Base-by-base conservation (phyloP, 2,329 filamentous ascomycete genomes). In the Beauveria varroae region DNA sequence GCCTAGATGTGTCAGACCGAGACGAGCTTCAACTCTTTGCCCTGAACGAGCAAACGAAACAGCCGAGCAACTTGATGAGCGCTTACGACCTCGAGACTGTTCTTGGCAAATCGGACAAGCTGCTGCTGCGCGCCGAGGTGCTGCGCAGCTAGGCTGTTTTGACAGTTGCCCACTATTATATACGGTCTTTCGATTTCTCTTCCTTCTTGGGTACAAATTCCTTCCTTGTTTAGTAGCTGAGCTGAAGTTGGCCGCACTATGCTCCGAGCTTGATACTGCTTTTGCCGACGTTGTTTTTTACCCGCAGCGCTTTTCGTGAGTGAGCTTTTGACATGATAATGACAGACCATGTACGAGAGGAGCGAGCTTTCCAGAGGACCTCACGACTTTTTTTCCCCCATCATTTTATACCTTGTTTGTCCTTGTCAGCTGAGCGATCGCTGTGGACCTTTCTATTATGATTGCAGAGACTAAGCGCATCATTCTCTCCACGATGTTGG, bases 31-130 rank as follows among this genome's bases (percentile, higher is more conserved):
- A 89, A 64, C 82, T 97, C 26, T 90, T 87, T 67, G 97, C 96
- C 78, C 88, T 90, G 72, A 93, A 97, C 66, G 93, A 97, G 72
- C 79, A 83, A 37, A 89, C 87, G 5, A 88, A 88, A 28, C 85
- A 89, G 65, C 90, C 88, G 73, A 86, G 88, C 47, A 86, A 85
- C 43, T 79, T 98, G 65, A 79, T 90, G 70, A 92, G 85, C 73
- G 87, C 97, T 71, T 83, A 88, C 64, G 92, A 97, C 72, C 77
- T 98, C 57, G 87, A 92, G 65, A 81, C 84, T 65, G 93, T 93
- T 3, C 78, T 97, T 65, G 84, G 89, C 68, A 81, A 91, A 68
- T 96, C 96, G 74, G 88, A 92, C 66, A 97, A 97, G 77, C 79
- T 98, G 65, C 86, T 93, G 59, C 78, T 97, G 28, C 90, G 86